Base-by-base conservation (phyloP, 2,329 filamentous ascomycete species). In the Cladophialophora immunda region DNA sequence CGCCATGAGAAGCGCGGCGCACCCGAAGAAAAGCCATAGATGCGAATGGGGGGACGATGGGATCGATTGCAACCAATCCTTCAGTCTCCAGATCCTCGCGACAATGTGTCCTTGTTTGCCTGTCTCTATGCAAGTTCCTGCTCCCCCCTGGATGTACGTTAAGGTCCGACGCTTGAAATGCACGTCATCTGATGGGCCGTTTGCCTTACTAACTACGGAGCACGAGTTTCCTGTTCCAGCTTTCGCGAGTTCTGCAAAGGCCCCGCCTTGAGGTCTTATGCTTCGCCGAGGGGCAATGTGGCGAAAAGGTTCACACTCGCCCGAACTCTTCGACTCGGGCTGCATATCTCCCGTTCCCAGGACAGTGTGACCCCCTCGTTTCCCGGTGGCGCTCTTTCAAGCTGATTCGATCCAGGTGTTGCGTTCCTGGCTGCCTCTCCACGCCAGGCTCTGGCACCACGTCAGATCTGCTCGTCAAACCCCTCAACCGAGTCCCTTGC, bases 341-440 rank as follows among this genome's bases (percentile, higher is more conserved):
- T 58, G 47, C 56, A 55, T 54, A 59, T 57, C 41, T n/a, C 38
- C 29, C 53, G 47, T 56, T 63, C 5, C 58, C 8, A 54, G 22
- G 45, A 50, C 19, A 50, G 17, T 5, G 45, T 25, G 22, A 25
- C 22, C 38, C 52, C 67, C 47, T 47, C 47, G 32, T 56, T 27
- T 50, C 8, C 45, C 17, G 38, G 5, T 45, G 30, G 34, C 41
- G 38, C n/a, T 56, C 29, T 29, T 52, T 62, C 56, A 68, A 22
- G 45, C 56, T 68, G 67, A 68, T 68, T 68, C 38, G 67, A 64
- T 41, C 15, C 45, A 22, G 17, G 47, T 32, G 17, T 50, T 30
- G 41, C 32, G 67, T 68, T 68, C 67, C 67, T 68, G 64, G 32
- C 25, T 60, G 22, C 22, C 25, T 32, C 63, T 61, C 56, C 56